A percentile compares a stretch with the other conserved stretches of the same genome.
Conservation (phyloP, 495 filamentous ascomycete species). For the Hyaloscypha finlandica region DNA sequence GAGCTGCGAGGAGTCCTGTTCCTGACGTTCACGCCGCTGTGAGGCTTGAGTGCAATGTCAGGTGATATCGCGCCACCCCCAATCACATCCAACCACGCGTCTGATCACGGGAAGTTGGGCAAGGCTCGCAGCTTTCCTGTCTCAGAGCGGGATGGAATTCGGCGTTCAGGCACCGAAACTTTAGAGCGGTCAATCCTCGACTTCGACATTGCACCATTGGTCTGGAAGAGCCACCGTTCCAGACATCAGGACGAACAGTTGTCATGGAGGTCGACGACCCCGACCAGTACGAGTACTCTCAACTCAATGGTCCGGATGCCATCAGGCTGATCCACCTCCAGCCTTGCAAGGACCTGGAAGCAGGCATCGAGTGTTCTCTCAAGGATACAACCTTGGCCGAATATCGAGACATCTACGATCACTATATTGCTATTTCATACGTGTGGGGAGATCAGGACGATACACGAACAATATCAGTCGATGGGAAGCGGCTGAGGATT, state of each 20-base stretch:
- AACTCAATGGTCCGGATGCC: not conserved
- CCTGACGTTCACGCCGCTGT: not conserved
- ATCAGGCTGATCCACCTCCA: slow-evolving; percentile 29
- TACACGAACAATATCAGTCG: not conserved
- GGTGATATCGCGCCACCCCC: slow-evolving; percentile 13
- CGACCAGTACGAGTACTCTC: slow-evolving; percentile 5
- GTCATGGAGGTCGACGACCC: not conserved
- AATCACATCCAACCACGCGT: slow-evolving; percentile 14
- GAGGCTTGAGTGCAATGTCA: slow-evolving; percentile 9
- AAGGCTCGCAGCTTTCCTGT: not conserved
- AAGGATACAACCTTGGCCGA: slow-evolving; percentile 23
- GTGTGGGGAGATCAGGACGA: not conserved
- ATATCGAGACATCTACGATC: slow-evolving; percentile 25
- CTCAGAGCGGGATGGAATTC: not conserved
- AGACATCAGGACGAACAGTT: not conserved
- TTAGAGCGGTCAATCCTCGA: not conserved
- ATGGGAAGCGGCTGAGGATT: slow-evolving; percentile 8
- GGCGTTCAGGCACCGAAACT: not conserved
- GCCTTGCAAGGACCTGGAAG: slow-evolving; percentile 17
- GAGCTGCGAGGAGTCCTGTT: not conserved
- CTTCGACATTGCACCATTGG: not conserved
- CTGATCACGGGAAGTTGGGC: slow-evolving; percentile 2
- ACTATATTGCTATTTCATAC: slow-evolving; percentile 32
- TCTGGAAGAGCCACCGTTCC: not conserved
- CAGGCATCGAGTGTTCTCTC: slow-evolving; percentile 24